These are phyloP conservation scores for Schoenoplectus tabernaemontani DNA, from an alignment of 202 grass and related monocot species.

Conservation along the genomic window DNA sequence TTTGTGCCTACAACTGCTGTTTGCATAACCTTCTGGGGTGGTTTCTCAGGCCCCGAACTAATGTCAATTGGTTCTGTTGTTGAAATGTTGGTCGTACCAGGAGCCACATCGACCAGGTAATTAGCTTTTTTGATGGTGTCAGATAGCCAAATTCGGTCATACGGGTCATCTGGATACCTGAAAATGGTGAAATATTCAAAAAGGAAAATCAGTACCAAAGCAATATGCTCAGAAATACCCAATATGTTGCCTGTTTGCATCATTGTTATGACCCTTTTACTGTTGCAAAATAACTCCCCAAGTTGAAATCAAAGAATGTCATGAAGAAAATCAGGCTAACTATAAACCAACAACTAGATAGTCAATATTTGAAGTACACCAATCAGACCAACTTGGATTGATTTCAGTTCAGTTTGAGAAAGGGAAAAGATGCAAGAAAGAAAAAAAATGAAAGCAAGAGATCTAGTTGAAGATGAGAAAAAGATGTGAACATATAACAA, in stretches of 20 bases:
- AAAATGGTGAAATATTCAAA: background rate
- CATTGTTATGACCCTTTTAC: background rate
- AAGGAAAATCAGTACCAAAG: background rate
- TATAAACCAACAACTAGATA: background rate
- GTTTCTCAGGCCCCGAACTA: slow-evolving; percentile 36
- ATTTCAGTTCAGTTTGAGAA: background rate
- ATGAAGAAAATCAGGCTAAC: background rate
- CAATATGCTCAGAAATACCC: background rate
- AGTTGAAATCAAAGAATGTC: background rate
- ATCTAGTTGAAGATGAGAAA: background rate
- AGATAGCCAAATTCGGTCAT: slow-evolving; percentile 88
- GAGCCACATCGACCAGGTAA: slow-evolving; percentile 72
- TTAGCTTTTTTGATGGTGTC: slow-evolving; percentile 60
- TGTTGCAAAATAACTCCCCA: background rate
- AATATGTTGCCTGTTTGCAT: background rate
- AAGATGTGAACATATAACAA: background rate
- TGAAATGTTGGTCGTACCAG: slow-evolving; percentile 61
- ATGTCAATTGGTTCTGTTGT: slow-evolving; percentile 48
- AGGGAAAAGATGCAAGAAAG: background rate
- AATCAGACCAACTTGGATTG: background rate
- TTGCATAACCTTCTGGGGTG: slow-evolving; percentile 82
- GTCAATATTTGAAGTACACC: background rate
- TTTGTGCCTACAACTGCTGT: slow-evolving; percentile 63
- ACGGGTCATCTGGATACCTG: slow-evolving; percentile 84
- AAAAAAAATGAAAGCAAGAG: background rate